These are phyloP conservation scores for Lichtheimia hyalospora DNA, from an alignment of 371 early-diverging fungal genomes.

Conservation along the genomic window DNA sequence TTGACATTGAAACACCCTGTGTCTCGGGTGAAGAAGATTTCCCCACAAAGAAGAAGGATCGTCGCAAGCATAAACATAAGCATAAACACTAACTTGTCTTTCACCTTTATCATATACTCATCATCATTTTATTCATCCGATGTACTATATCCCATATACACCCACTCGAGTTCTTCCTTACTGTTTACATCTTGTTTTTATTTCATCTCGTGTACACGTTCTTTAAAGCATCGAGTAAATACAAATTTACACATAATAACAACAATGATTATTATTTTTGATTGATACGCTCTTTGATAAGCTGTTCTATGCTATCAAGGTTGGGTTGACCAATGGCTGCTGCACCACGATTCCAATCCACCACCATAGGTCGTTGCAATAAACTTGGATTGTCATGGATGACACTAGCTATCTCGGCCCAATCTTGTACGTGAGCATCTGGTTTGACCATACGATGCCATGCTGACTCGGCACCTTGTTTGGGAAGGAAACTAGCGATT, in stretches of 20 bases:
- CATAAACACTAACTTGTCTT: background rate
- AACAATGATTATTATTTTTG: background rate
- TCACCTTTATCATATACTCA: background rate
- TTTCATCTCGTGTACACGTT: background rate
- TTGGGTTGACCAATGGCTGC: constrained; percentile 34
- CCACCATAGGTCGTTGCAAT: constrained; percentile 38
- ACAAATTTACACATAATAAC: too few relatives aligned
- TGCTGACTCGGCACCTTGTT: constrained; percentile 4
- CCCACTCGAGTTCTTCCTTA: background rate
- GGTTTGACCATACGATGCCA: constrained; percentile 15
- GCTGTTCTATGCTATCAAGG: constrained; percentile 18
- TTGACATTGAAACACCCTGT: constrained; percentile 12
- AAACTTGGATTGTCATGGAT: constrained; percentile 13
- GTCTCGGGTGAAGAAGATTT: constrained; percentile 15
- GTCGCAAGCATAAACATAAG: constrained; percentile 3
- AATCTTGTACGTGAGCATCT: constrained; percentile 14
- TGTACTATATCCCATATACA: background rate
- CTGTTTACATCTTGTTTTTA: background rate
- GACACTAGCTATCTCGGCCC: constrained; percentile 10
- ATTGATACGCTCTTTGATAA: constrained; percentile 4
- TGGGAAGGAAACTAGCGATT: constrained; percentile 14
- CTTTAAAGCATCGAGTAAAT: background rate
- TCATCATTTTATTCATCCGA: background rate
- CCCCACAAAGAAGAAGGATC: constrained; percentile 7
- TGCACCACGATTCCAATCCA: constrained; percentile 40